Evolutionary conservation across 2,329 filamentous ascomycete species (phyloP).

Genomic region (Sclerotinia minor): DNA sequence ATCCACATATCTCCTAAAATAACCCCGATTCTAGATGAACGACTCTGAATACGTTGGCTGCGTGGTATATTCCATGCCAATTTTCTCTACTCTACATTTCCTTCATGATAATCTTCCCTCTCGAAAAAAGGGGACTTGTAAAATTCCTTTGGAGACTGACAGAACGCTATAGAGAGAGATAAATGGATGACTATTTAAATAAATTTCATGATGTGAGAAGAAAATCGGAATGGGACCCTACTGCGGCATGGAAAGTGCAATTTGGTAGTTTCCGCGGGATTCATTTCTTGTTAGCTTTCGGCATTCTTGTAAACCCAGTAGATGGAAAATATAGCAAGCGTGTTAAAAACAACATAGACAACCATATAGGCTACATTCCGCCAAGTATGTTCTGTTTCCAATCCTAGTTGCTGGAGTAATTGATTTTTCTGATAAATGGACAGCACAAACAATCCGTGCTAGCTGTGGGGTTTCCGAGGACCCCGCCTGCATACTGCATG

Average conservation of each 20-base stretch:
- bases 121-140: background rate
- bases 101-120: background rate
- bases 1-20: no score
- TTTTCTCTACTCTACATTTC: background rate
- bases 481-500: slow-evolving; percentile 52
- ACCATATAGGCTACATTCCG: background rate
- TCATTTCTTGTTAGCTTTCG: background rate
- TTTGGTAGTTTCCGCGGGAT: background rate
- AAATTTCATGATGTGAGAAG: no score
- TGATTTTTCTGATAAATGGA: no score
- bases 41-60: no score
- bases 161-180: background rate
- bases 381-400: no score
- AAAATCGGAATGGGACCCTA: no score
- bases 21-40: no score
- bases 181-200: no score
- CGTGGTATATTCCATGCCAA: no score
- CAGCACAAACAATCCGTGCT: slow-evolving; percentile 44
- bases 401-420: no score
- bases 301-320: background rate
- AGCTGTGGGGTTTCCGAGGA: slow-evolving; percentile 43
- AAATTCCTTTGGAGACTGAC: background rate
- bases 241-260: no score
- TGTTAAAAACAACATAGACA: background rate
- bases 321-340: background rate